Conservation (phyloP, 441 rosid genomes). For the Hura crepitans region DNA sequence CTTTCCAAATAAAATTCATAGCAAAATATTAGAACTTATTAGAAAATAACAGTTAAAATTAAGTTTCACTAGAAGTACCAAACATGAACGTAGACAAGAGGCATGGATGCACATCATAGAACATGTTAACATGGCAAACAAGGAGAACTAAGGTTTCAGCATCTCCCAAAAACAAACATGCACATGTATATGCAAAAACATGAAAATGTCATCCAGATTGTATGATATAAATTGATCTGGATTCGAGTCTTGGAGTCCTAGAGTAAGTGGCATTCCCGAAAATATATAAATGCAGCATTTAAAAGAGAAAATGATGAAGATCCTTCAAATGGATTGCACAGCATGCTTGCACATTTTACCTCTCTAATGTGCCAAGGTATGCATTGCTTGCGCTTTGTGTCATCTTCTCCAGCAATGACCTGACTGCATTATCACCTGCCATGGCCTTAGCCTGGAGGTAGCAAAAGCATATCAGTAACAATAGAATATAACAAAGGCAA, state of each 20-base stretch:
- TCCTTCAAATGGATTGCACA: neutral
- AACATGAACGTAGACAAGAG: neutral
- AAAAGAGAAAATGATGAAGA: neutral
- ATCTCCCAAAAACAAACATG: neutral
- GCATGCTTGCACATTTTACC: slow-evolving; percentile 39
- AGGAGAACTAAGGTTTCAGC: neutral
- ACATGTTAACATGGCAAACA: neutral
- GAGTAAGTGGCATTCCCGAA: neutral
- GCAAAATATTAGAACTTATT: neutral
- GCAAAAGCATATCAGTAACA: slow-evolving; percentile 29
- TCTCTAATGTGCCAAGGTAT: slow-evolving; percentile 86
- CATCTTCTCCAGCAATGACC: slow-evolving; percentile 92
- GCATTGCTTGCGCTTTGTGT: slow-evolving; percentile 92
- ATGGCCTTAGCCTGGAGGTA: slow-evolving; percentile 76
- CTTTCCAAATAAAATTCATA: neutral
- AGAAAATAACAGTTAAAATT: neutral
- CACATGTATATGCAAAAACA: neutral
- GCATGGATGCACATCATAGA: neutral
- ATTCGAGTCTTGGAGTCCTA: neutral
- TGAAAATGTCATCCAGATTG: neutral
- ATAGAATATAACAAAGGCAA: neutral
- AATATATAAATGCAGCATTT: neutral
- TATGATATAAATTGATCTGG: neutral
- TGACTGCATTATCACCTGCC: slow-evolving; percentile 95
- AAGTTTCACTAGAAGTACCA: neutral